These are phyloP conservation scores for Diutina rugosa DNA, from an alignment of 1,139 yeast genomes.

Conservation along the genomic window DNA sequence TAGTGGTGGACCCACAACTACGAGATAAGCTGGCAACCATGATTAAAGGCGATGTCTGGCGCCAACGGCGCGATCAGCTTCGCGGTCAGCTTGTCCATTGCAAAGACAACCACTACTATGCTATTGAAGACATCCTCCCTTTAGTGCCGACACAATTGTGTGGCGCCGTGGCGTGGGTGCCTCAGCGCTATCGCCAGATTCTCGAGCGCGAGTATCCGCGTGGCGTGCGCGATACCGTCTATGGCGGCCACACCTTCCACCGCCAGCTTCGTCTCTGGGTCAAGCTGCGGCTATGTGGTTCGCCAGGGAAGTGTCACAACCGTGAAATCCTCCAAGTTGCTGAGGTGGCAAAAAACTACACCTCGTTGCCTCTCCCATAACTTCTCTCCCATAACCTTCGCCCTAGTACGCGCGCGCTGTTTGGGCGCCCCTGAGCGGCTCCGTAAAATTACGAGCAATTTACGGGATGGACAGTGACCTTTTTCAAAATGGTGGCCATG, in stretches of 20 bases:
- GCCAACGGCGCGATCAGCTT: conserved; percentile 10
- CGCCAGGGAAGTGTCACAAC: not conserved
- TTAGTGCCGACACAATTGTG: conserved; percentile 35
- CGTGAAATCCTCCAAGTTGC: not conserved
- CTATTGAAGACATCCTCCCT: conserved; percentile 30
- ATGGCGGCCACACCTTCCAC: not conserved
- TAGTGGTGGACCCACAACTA: conserved; percentile 19
- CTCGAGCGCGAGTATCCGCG: conserved; percentile 31
- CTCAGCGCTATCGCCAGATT: conserved; percentile 19
- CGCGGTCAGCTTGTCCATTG: conserved; percentile 29
- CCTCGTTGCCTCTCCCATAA: not conserved
- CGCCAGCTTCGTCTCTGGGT: not conserved
- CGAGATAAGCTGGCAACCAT: not conserved
- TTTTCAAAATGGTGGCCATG: no score
- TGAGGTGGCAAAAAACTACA: not conserved
- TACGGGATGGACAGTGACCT: not conserved
- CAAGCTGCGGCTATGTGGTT: not conserved
- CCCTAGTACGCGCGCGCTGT: not conserved
- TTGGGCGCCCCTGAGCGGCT: not conserved
- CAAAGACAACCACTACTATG: conserved; percentile 38
- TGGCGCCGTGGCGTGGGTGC: conserved; percentile 37
- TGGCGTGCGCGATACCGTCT: conserved; percentile 8
- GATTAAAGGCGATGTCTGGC: conserved; percentile 9
- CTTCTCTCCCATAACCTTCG: no score
- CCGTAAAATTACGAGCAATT: not conserved